phyloP scores from a whole-genome alignment of 2,329 filamentous ascomycete genomes.

The Aplosporella prunicola region DNA sequence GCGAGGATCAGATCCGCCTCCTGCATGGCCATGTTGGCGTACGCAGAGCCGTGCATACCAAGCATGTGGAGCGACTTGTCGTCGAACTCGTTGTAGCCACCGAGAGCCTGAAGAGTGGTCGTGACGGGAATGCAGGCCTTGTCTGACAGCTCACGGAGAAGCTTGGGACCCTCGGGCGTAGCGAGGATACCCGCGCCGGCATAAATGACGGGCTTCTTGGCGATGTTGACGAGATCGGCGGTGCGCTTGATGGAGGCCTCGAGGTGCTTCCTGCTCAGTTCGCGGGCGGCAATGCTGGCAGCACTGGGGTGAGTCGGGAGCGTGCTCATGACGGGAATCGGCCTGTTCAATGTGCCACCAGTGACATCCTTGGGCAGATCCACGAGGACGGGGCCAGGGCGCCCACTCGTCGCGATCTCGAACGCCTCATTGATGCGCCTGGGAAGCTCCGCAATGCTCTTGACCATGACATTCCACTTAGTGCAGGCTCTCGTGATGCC shows the following conservation, averaged over 20 bases:
- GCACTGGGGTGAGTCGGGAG: slow-evolving; percentile 77
- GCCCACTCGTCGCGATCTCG: slow-evolving; percentile 89
- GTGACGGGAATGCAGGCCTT: slow-evolving; percentile 90
- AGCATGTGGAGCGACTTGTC: slow-evolving; percentile 96
- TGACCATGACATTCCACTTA: slow-evolving; percentile 99
- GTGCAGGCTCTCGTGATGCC: slow-evolving; percentile 92
- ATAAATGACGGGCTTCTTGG: slow-evolving; percentile 92
- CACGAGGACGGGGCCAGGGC: slow-evolving; percentile 88
- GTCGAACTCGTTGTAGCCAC: slow-evolving; percentile 85
- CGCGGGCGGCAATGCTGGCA: slow-evolving; percentile 70
- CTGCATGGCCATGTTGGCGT: slow-evolving; percentile 97
- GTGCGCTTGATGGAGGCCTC: slow-evolving; percentile 65
- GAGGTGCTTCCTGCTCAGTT: slow-evolving; percentile 63
- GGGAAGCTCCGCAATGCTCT: slow-evolving; percentile 86
- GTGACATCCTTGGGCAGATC: slow-evolving; percentile 97
- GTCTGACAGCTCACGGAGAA: slow-evolving; percentile 79
- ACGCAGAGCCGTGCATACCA: slow-evolving; percentile 95
- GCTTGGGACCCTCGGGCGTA: slow-evolving; percentile 64
- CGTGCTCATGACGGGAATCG: slow-evolving; percentile 68
- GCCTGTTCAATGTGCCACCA: slow-evolving; percentile 67
- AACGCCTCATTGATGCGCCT: slow-evolving; percentile 95
- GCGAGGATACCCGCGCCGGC: slow-evolving; percentile 84
- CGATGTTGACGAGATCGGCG: slow-evolving; percentile 71
- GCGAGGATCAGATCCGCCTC: slow-evolving; percentile 94
- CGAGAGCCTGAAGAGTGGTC: slow-evolving; percentile 88